Evolutionary conservation across 2,329 filamentous ascomycete species (phyloP), one percentile per base, ranked within the genome.

Genomic region (Apiospora phragmitis): DNA sequence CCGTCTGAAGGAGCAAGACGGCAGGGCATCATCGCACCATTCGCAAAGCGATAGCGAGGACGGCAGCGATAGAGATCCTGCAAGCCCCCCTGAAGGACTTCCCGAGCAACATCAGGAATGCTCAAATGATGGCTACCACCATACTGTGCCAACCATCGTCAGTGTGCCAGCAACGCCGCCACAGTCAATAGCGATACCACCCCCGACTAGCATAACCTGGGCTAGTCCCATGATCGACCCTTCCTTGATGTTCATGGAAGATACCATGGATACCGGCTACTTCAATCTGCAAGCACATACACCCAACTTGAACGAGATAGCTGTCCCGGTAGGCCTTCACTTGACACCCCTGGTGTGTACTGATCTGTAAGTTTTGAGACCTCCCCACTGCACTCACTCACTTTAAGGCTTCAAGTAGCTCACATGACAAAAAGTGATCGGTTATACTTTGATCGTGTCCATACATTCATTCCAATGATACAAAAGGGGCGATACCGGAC

Each of bases 401-500:
- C 4, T 47, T 24, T 9, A 47, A 47, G 7, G 1, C 6, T 11
- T n/a, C 6, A 9, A 32, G 29, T 9, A 32, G 26, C 49, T 55
- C 2, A 55, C 26, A 29, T 16, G 1, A 8, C 4, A 32, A 3
- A 29, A 18, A 62, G 29, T 4, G 70, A 73, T 26, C 73, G 71
- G 43, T 69, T 74, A 6, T 79, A 76, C 68, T 79, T 78, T 41
- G 78, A 79, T 62, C 75, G 78, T 18, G 77, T 76, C 1, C 75
- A 79, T 42, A 72, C 74, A n/a, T 76, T 76, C 24, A 69, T 75
- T 4, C 78, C 78, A 35, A 76, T 79, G 42, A 70, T 79, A 67
- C 75, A 76, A 47, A 73, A 76, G 65, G 74, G 71, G 4, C 73
- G 75, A 1, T 78, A 78, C 43, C 75, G 73, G 32, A 69, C 75